Evolutionary conservation across 768 basidiomycete species (phyloP), one percentile per base, ranked within the genome.

Genomic region (Leccinum subtestaceum): DNA sequence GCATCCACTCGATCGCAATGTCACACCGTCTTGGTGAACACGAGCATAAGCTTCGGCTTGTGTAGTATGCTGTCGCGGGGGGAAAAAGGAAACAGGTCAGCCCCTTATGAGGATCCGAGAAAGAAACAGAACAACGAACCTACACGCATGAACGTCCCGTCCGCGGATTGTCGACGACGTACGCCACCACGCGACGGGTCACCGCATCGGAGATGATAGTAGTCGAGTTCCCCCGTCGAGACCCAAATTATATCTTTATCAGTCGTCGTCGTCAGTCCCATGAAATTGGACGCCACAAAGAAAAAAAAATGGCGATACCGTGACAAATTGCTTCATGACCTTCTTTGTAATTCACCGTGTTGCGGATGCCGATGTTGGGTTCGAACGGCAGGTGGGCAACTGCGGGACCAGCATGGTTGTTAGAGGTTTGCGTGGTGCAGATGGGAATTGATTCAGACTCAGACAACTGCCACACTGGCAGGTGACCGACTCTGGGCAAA

Each of bases 71-170:
- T 95, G 43, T 43, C 27, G 50, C n/a, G 40, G 23, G 31, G 27
- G 27, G 8, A 27, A 27, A 27, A 27, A 27, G 27, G 27, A 48
- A 50, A 27, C 8, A 54, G n/a, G 21, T 52, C 12, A 56, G 32
- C 32, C 32, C n/a, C 12, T 5, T 13, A 47, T 15, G 49, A 49
- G 60, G 56, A 49, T 51, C 36, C 7, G 40, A 45, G 31, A 45
- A 48, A 53, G 32, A 34, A 50, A n/a, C 19, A 46, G 10, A 29
- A 58, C 12, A 13, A 34, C 63, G 57, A 57, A 90, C 91, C 92
- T 94, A 81, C 97, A 99, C 2, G 97, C 97, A 98, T 99, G 75
- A 99, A 99, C 3, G 97, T 99, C 15, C 89, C n/a, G 93, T 94
- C 61, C 97, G 81, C 19, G 81, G 97, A 96, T 3, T 96, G 74